Evolutionary conservation across 441 rosid genomes (phyloP).

Genomic region (Daphne laureola): DNA sequence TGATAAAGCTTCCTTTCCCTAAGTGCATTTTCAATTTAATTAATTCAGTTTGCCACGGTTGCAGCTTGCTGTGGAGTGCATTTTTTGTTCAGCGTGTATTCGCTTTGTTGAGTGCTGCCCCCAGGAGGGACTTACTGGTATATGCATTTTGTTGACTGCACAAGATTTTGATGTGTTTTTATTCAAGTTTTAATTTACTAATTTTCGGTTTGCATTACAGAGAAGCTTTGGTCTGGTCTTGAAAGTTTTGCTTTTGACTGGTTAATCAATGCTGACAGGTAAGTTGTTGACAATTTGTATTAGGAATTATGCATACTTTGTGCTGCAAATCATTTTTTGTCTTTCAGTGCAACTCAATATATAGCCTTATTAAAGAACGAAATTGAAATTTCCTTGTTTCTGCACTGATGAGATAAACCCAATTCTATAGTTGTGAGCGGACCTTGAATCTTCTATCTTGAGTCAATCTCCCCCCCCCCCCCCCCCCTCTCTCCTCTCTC

Average conservation of each 20-base stretch:
- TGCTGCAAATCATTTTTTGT: constrained; percentile 6
- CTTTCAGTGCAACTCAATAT: not conserved
- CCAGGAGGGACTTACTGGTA: constrained; percentile 97
- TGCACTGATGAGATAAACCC: constrained; percentile 1
- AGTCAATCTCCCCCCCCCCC: too few relatives aligned
- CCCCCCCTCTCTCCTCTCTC: too few relatives aligned
- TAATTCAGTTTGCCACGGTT: constrained; percentile 15
- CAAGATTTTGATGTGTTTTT: constrained; percentile 7
- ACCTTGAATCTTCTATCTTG: too few relatives aligned
- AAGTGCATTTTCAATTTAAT: too few relatives aligned
- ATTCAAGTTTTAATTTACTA: constrained; percentile 16
- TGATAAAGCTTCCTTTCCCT: not conserved
- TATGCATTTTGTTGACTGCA: constrained; percentile 23
- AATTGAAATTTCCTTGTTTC: too few relatives aligned
- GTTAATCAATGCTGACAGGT: constrained; percentile 99
- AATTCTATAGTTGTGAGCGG: not conserved
- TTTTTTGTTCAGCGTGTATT: constrained; percentile 99
- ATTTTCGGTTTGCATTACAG: constrained; percentile 41
- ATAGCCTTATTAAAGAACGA: too few relatives aligned
- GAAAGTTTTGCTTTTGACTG: constrained; percentile 99
- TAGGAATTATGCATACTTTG: constrained; percentile 9
- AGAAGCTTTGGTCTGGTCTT: constrained; percentile 99
- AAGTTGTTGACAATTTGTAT: constrained; percentile 20
- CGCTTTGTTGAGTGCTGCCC: constrained; percentile 99
- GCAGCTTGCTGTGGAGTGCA: constrained; percentile 99